These are phyloP conservation scores for Porodaedalea pini DNA, from an alignment of 1,284 basidiomycete species.

Conservation along the genomic window DNA sequence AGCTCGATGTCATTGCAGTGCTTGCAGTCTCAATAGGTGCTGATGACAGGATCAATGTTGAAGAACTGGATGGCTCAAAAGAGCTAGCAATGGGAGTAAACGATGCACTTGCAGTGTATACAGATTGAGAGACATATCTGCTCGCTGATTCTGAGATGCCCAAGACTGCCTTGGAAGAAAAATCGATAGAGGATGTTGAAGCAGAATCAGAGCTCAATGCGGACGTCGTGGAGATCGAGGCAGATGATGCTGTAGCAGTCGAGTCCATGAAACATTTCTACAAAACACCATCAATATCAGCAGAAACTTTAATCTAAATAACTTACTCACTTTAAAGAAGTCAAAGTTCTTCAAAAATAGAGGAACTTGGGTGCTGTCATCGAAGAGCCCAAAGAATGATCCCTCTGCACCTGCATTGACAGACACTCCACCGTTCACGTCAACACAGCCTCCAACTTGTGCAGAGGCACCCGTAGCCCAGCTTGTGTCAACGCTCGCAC, in stretches of 20 bases:
- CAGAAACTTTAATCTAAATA: background rate
- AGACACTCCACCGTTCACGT: conserved; percentile 27
- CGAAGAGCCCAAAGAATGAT: conserved; percentile 30
- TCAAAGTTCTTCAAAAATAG: conserved; percentile 30
- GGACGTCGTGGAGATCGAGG: background rate
- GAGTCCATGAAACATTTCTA: conserved; percentile 12
- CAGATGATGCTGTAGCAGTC: background rate
- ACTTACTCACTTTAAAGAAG: conserved; percentile 27
- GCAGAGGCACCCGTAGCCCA: background rate
- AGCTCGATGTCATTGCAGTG: background rate
- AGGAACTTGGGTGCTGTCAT: conserved; percentile 25
- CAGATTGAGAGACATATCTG: background rate
- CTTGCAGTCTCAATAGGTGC: no score
- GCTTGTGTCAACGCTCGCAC: conserved; percentile 4
- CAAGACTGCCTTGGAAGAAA: background rate
- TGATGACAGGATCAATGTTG: no score
- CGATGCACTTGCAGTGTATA: background rate
- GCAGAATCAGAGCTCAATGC: background rate
- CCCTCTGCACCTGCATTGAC: conserved; percentile 29
- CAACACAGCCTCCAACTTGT: conserved; percentile 28
- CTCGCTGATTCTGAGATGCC: background rate
- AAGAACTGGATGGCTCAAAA: background rate
- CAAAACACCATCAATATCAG: background rate
- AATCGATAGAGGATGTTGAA: background rate
- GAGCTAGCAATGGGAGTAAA: no score